Conservation (phyloP, 805 yeast genomes). For the Sugiyamaella americana region DNA sequence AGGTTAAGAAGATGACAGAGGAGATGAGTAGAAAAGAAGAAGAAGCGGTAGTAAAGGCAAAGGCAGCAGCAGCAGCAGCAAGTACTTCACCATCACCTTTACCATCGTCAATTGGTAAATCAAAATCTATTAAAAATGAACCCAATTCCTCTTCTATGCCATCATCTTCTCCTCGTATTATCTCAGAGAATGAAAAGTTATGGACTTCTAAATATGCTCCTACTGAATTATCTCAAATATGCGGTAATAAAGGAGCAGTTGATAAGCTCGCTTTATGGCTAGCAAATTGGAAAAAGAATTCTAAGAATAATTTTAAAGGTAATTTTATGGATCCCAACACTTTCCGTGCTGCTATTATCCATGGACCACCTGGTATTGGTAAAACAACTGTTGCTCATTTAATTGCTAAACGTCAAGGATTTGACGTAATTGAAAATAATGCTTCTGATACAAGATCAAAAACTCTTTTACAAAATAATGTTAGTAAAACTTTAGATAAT, state of each 20-base stretch:
- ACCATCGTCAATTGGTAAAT: background rate
- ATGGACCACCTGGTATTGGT: conserved; percentile 95
- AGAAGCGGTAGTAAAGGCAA: conserved; percentile 14
- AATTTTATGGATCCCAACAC: conserved; percentile 57
- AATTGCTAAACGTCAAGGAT: conserved; percentile 73
- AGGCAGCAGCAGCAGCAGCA: background rate
- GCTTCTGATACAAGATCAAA: conserved; percentile 89
- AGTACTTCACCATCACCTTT: background rate
- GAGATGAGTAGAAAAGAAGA: conserved; percentile 39
- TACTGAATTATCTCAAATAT: conserved; percentile 60
- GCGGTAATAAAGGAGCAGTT: conserved; percentile 84
- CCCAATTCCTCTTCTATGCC: background rate
- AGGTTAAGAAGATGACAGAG: conserved; percentile 42
- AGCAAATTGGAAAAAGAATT: conserved; percentile 59
- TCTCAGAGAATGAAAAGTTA: conserved; percentile 37
- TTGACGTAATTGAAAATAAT: conserved; percentile 75
- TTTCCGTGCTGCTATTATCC: conserved; percentile 76
- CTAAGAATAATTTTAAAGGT: conserved; percentile 45
- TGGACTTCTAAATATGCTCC: conserved; percentile 98
- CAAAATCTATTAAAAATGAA: background rate
- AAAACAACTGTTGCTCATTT: conserved; percentile 88
- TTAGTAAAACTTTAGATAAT: conserved; percentile 69
- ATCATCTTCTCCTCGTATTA: background rate
- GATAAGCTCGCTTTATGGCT: conserved; percentile 69
- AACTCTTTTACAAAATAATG: conserved; percentile 57